These are phyloP conservation scores for Phlebopus sp. DNA, from an alignment of 1,284 basidiomycete genomes.

Conservation along the genomic window DNA sequence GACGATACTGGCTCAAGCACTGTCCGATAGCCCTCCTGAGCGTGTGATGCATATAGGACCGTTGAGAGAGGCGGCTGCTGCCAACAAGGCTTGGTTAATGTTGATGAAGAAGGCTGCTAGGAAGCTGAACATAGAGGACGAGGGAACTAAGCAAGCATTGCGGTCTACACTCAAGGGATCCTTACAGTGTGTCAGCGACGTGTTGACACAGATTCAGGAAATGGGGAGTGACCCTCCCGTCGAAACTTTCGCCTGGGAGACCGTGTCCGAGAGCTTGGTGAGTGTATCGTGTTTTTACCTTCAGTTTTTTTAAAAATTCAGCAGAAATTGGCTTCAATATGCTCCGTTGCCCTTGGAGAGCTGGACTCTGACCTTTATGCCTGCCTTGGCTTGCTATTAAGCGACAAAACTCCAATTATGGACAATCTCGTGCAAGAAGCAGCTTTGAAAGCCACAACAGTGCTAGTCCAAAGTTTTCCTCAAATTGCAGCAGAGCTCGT, in stretches of 20 bases:
- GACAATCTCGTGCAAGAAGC: constrained; percentile 84
- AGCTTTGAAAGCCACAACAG: constrained; percentile 76
- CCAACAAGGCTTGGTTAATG: constrained; percentile 76
- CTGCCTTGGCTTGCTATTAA: constrained; percentile 74
- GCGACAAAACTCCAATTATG: constrained; percentile 76
- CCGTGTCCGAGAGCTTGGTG: constrained; percentile 81
- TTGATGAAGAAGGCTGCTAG: constrained; percentile 53
- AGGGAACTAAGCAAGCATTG: constrained; percentile 43
- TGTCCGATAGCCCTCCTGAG: constrained; percentile 45
- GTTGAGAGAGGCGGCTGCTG: constrained; percentile 70
- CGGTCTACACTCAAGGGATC: constrained; percentile 54
- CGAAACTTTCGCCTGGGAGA: constrained; percentile 86
- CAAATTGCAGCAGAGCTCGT: constrained; percentile 77
- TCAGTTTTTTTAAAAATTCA: no score
- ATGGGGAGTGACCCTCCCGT: constrained; percentile 74
- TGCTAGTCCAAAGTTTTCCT: constrained; percentile 84
- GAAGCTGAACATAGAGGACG: constrained; percentile 33
- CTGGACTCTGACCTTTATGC: constrained; percentile 71
- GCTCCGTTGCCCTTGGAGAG: constrained; percentile 71
- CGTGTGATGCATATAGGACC: constrained; percentile 31
- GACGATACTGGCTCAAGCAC: constrained; percentile 77
- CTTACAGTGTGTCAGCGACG: constrained; percentile 71
- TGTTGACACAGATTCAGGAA: constrained; percentile 72
- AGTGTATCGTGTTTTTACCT: constrained; percentile 2
- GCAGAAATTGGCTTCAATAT: constrained; percentile 87